Evolutionary conservation across 805 yeast genomes (phyloP), one percentile per base, ranked within the genome.

Genomic region (Wickerhamomyces ciferrii): DNA sequence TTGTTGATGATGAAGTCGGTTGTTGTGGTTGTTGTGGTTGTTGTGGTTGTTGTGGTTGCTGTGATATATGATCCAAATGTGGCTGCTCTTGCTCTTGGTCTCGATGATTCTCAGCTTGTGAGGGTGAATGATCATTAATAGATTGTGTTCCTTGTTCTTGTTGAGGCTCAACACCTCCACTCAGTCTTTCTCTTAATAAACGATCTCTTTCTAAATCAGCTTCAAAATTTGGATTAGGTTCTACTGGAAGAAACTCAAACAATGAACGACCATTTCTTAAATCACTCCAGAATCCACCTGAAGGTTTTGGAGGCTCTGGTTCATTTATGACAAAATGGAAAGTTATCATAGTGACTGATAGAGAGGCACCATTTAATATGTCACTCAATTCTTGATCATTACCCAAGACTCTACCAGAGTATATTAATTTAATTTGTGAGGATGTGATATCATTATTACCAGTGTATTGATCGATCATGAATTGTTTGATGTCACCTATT

Each of bases 221-320:
- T 23, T 53, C 52, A 39, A 52, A 60, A 36, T 53, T 41, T 24
- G 62, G 63, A 45, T 60, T 59, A 32, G 65, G 62, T 34, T 55
- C 60, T 45, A 58, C 54, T 34, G 67, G 66, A 23, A 61, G 48
- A 41, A 58, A 62, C 18, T 62, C 67, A 52, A 63, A 61, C 4
- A 58, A 18, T 18, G 37, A 43, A 9, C 46, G 49, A 1, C 64
- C 66, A 25, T 47, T 52, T 41, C 42, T 55, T 27, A 62, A 25
- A 40, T 61, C 65, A 32, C 42, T 52, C 66, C 66, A 62, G 27
- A 63, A 54, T 2, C 65, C 58, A 41, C 47, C 41, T 5, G 47
- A 38, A 11, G 43, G 24, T 7, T 37, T 23, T 1, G 43, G 32
- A 2, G 43, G 44, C 11, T 52, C 62, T 1, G 53, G 53, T 21